A percentile compares a stretch with the other conserved stretches of the same genome.
phyloP scores from a whole-genome alignment of 306 rosid species.

The Corylus heterophylla region DNA sequence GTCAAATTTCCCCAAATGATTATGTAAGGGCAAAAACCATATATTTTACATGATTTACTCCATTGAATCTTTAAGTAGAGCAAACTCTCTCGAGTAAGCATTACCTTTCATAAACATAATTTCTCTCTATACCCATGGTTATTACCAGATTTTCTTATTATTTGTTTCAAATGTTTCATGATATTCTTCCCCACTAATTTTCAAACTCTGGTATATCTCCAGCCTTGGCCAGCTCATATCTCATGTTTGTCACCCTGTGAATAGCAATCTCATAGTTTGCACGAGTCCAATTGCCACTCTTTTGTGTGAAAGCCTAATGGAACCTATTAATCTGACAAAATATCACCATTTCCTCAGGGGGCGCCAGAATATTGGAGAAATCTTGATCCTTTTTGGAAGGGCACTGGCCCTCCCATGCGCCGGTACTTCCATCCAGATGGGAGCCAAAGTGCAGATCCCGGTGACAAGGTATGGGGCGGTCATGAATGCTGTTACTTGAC shows the following conservation, averaged over 20 bases:
- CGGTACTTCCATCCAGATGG: conserved; percentile 51
- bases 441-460: conserved; percentile 48
- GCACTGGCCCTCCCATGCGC: conserved; percentile 31
- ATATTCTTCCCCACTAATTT: background rate
- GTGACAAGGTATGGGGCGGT: conserved; percentile 48
- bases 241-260: conserved; percentile 3
- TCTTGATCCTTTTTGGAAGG: conserved; percentile 52
- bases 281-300: background rate
- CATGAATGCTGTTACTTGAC: conserved; percentile 41
- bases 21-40: background rate
- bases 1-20: background rate
- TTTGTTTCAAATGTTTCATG: background rate
- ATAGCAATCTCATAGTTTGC: background rate
- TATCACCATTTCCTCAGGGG: conserved; percentile 23
- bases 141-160: background rate
- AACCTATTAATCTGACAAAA: background rate
- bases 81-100: background rate
- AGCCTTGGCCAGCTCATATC: conserved; percentile 10
- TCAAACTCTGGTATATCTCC: background rate
- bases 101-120: background rate
- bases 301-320: background rate
- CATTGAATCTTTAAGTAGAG: background rate
- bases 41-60: background rate
- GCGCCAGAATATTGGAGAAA: conserved; percentile 48
- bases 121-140: background rate